Conservation (phyloP, 441 rosid species). For the Gossypium gossypioides region DNA sequence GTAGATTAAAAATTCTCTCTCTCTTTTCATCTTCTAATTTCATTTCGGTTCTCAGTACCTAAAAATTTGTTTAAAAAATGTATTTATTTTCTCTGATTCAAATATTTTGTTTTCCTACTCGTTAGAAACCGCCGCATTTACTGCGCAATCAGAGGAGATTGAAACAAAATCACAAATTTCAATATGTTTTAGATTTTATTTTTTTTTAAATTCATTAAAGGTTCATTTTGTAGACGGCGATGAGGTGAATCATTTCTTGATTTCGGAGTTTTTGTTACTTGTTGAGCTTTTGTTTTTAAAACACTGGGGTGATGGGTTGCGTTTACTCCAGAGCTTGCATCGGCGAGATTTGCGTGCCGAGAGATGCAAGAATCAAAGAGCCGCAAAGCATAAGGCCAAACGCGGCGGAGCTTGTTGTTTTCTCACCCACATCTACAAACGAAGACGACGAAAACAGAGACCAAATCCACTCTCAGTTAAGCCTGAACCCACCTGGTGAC, state of each 20-base stretch:
- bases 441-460: slow-evolving; percentile 54
- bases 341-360: slow-evolving; percentile 79
- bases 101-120: not conserved
- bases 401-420: slow-evolving; percentile 39
- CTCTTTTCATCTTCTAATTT: not conserved
- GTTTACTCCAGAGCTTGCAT: slow-evolving; percentile 89
- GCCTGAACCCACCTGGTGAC: slow-evolving; percentile 27
- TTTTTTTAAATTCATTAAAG: slow-evolving; percentile 7
- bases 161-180: not conserved
- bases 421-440: slow-evolving; percentile 39
- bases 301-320: slow-evolving; percentile 62
- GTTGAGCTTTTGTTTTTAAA: not conserved
- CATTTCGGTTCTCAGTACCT: slow-evolving; percentile 1
- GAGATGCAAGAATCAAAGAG: slow-evolving; percentile 40
- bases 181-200: slow-evolving; percentile 6
- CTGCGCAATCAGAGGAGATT: slow-evolving; percentile 9
- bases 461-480: slow-evolving; percentile 37
- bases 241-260: slow-evolving; percentile 16
- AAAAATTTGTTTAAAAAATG: not conserved
- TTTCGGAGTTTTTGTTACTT: slow-evolving; percentile 7
- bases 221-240: not conserved
- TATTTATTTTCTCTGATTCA: not conserved
- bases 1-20: not conserved
- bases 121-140: slow-evolving; percentile 2
- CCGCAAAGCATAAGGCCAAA: slow-evolving; percentile 22